Percentiles rank a stretch among this genome's conserved stretches.
Conservation (phyloP, 768 basidiomycete genomes). For the Paxillus rubicundulus region DNA sequence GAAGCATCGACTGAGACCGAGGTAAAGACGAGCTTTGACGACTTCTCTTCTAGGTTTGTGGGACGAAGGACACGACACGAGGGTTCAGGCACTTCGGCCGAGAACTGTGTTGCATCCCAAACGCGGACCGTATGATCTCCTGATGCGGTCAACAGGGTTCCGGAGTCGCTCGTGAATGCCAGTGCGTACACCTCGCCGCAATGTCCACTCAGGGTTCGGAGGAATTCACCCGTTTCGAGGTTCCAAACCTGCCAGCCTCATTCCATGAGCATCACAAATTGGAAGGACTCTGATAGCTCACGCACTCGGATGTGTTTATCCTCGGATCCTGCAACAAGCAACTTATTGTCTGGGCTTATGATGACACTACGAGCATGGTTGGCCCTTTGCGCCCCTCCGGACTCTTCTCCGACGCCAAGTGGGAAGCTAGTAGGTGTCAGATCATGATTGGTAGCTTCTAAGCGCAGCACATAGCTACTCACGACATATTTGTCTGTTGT, state of each 20-base stretch:
- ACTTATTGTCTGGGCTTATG: constrained; percentile 31
- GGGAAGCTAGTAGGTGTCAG: constrained; percentile 19
- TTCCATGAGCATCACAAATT: not conserved
- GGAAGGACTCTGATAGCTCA: not conserved
- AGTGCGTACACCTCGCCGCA: constrained; percentile 35
- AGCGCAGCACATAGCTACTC: constrained; percentile 1
- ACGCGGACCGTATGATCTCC: constrained; percentile 35
- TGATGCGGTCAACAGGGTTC: constrained; percentile 34
- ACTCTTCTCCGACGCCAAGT: constrained; percentile 22
- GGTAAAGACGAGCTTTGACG: constrained; percentile 27
- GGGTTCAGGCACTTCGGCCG: constrained; percentile 15
- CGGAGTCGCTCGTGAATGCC: constrained; percentile 35
- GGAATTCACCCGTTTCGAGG: constrained; percentile 23
- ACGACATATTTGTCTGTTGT: constrained; percentile 29
- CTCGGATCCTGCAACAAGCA: constrained; percentile 34
- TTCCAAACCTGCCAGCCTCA: constrained; percentile 25
- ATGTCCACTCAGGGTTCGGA: constrained; percentile 33
- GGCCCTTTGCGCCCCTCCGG: constrained; percentile 9
- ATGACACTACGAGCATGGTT: constrained; percentile 33
- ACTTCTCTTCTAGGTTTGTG: constrained; percentile 11
- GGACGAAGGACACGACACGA: constrained; percentile 20
- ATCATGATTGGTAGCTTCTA: not conserved
- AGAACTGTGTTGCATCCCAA: constrained; percentile 32
- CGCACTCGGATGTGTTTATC: constrained; percentile 34
- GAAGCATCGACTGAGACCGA: constrained; percentile 27